Base-by-base conservation (phyloP, 306 rosid species). In the Betula pendula region DNA sequence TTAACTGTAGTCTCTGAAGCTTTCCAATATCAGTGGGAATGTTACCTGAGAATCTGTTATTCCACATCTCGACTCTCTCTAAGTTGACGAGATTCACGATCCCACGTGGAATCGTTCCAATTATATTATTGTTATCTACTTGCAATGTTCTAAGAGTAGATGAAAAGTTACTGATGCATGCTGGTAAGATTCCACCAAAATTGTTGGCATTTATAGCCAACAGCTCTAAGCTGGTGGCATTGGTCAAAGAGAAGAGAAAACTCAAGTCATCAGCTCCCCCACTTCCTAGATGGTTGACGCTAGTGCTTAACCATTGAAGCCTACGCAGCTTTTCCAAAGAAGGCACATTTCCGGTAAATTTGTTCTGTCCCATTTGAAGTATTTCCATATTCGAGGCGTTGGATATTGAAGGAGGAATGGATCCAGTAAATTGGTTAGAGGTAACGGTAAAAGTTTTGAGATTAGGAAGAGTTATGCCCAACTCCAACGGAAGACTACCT, bases 371-470 rank as follows among this genome's bases (percentile, higher is more conserved):
- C 10, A 44, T 0, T 10, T 11, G 3, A 44, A 44, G 2, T 11
- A 0, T 0, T 45, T 45, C 19, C 35, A 58, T 0, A 24, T 58
- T 24, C 24, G 65, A 58, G 65, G 65, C 35, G 10, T 58, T 58
- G 60, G 60, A 53, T 53, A 53, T 5, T 20, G 60, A 22, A 22
- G 15, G 62, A 8, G 62, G 62, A 22, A 55, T 55, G 62, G 16
- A 55, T 0, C 31, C 29, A 22, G 6, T 22, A 55, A 55, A 55
- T 0, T 22, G 19, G 19, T 25, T 58, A 1, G 0, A 0, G 66
- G 2, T 0, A 25, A 58, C 3, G 38, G 0, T 0, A 1, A 58
- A 0, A 9, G 0, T 0, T 11, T 2, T 0, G 38, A 58, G 19
- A 58, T 58, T 58, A 0, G 66, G 66, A 24, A 58, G 2, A 58